A percentile compares a stretch with the other conserved stretches of the same genome.
phyloP scores from a whole-genome alignment of 371 early-diverging fungal genomes.

The Chytridiales sp. region DNA sequence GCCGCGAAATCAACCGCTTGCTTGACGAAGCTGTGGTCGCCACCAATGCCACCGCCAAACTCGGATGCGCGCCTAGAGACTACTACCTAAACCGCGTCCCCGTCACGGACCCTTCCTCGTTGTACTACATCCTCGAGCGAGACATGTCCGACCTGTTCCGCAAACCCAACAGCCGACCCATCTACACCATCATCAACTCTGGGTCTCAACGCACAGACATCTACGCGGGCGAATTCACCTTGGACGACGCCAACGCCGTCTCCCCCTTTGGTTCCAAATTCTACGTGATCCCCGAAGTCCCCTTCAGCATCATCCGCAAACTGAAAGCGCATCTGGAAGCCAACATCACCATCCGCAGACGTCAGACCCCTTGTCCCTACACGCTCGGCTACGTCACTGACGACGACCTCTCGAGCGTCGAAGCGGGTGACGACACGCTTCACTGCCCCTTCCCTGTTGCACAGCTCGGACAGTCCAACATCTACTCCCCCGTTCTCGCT shows the following conservation, averaged over 20 bases:
- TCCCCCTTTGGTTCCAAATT: slow-evolving; percentile 53
- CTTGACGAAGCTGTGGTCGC: slow-evolving; percentile 41
- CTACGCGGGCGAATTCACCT: slow-evolving; percentile 52
- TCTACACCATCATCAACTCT: slow-evolving; percentile 48
- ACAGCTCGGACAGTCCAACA: slow-evolving; percentile 8
- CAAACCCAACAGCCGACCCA: slow-evolving; percentile 41
- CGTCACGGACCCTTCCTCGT: slow-evolving; percentile 40
- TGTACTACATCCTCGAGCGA: slow-evolving; percentile 46
- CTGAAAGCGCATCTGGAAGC: slow-evolving; percentile 4
- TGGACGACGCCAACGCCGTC: slow-evolving; percentile 53
- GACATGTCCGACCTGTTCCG: slow-evolving; percentile 47
- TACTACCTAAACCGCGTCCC: slow-evolving; percentile 50
- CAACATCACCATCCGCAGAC: neutral
- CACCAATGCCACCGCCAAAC: slow-evolving; percentile 25
- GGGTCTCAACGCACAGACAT: slow-evolving; percentile 56
- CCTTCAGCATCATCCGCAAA: slow-evolving; percentile 6
- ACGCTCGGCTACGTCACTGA: slow-evolving; percentile 23
- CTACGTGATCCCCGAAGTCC: slow-evolving; percentile 13
- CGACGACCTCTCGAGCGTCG: slow-evolving; percentile 13
- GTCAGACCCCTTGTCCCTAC: slow-evolving; percentile 8
- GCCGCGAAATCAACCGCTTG: slow-evolving; percentile 45
- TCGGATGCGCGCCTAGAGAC: slow-evolving; percentile 59
- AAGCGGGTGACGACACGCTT: slow-evolving; percentile 25
- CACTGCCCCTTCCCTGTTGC: slow-evolving; percentile 20
- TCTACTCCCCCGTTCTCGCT: slow-evolving; percentile 20